These are phyloP conservation scores for Pleurozium schreberi DNA, from an alignment of 225 moss, liverwort and hornwort species.

Conservation along the genomic window DNA sequence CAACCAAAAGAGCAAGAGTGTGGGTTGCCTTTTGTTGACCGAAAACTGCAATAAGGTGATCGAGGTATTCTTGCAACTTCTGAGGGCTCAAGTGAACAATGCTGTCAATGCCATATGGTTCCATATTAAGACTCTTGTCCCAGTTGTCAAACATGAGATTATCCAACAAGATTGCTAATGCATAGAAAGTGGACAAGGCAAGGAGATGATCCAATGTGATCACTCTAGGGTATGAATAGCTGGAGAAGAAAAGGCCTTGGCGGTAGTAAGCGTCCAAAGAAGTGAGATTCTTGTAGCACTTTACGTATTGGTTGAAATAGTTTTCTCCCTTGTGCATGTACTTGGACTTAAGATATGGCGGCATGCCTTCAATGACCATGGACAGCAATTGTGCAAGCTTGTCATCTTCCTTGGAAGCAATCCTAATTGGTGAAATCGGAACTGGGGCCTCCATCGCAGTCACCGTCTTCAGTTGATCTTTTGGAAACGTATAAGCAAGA, in stretches of 20 bases:
- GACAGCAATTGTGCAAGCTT: not conserved
- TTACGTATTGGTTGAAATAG: not conserved
- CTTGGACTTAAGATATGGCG: not conserved
- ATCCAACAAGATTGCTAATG: not conserved
- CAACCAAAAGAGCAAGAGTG: not conserved
- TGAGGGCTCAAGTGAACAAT: not conserved
- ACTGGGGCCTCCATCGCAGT: not conserved
- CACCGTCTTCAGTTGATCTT: not conserved
- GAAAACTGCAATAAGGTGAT: not conserved
- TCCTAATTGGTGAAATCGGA: not conserved
- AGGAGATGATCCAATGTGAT: not conserved
- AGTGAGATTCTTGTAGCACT: not conserved
- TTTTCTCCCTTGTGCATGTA: not conserved
- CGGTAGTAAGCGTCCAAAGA: not conserved
- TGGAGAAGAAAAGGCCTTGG: not conserved
- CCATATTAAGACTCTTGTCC: not conserved
- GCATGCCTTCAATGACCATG: not conserved
- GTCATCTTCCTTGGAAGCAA: not conserved
- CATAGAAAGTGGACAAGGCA: not conserved
- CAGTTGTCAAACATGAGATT: not conserved
- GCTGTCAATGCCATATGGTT: not conserved
- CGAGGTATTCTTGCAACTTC: not conserved
- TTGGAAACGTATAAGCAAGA: no score
- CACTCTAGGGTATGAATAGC: not conserved
- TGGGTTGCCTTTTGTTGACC: not conserved